Conservation (phyloP, 2,329 filamentous ascomycete species). For the Pseudocercospora vitis region DNA sequence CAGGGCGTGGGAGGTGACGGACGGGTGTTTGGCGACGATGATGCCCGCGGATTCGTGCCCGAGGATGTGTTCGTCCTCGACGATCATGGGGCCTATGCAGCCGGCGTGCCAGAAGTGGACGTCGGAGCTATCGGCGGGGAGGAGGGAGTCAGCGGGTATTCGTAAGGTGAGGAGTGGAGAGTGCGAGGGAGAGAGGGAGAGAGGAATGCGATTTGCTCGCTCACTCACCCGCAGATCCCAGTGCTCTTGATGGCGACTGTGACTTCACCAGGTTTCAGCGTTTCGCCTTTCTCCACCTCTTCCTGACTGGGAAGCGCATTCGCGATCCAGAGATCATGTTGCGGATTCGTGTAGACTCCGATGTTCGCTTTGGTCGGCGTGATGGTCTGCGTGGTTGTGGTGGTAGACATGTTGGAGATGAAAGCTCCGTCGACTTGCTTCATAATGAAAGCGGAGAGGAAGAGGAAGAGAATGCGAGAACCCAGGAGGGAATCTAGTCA, state of each 20-base stretch:
- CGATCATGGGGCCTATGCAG: conserved; percentile 94
- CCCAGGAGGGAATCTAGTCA: neutral
- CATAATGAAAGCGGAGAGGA: conserved; percentile 13
- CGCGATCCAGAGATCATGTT: conserved; percentile 86
- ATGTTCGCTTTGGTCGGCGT: conserved; percentile 77
- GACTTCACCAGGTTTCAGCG: conserved; percentile 77
- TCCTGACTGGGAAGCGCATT: conserved; percentile 75
- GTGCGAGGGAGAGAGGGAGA: neutral
- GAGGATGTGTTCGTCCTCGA: conserved; percentile 82
- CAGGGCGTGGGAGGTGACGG: conserved; percentile 72
- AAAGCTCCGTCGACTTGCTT: conserved; percentile 17
- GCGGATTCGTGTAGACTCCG: conserved; percentile 91
- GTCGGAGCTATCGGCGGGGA: conserved; percentile 72
- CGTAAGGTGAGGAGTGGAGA: neutral
- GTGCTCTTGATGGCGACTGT: conserved; percentile 88
- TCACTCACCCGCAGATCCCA: conserved; percentile 82
- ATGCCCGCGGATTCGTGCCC: conserved; percentile 90
- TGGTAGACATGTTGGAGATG: conserved; percentile 22
- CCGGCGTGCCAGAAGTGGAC: conserved; percentile 97
- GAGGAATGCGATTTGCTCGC: neutral
- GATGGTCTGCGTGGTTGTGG: conserved; percentile 28
- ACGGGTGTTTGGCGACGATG: conserved; percentile 76
- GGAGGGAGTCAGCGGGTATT: neutral
- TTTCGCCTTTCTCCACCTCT: conserved; percentile 66
- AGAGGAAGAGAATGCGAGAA: neutral